These are phyloP conservation scores for Rhinocladiella similis DNA, from an alignment of 2,329 filamentous ascomycete species.

Conservation along the genomic window DNA sequence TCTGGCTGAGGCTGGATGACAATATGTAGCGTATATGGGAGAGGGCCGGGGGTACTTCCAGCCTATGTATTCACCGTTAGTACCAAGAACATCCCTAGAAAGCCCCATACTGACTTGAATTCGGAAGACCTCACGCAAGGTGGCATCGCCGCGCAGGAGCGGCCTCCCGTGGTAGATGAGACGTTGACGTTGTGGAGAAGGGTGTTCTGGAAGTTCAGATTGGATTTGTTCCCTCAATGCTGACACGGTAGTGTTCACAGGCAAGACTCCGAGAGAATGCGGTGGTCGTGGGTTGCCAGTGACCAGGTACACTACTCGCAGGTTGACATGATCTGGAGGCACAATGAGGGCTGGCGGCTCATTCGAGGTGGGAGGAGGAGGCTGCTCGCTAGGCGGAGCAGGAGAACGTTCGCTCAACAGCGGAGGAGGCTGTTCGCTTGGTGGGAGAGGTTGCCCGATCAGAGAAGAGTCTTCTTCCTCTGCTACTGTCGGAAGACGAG, in stretches of 20 bases:
- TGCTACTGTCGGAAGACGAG: too few relatives aligned
- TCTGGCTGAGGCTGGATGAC: conserved; percentile 18
- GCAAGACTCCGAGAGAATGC: conserved; percentile 35
- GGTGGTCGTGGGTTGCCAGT: conserved; percentile 27
- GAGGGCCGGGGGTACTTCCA: conserved; percentile 12
- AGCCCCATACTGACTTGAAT: conserved; percentile 44
- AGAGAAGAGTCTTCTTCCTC: too few relatives aligned
- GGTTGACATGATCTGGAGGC: conserved; percentile 24
- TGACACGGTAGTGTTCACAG: conserved; percentile 47
- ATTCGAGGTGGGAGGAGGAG: neutral
- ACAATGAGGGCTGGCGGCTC: neutral
- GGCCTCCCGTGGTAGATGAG: conserved; percentile 60
- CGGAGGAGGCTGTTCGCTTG: neutral
- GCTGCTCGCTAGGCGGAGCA: neutral
- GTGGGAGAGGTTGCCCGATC: neutral
- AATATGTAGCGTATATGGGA: conserved; percentile 28
- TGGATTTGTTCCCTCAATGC: conserved; percentile 56
- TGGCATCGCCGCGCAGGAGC: conserved; percentile 50
- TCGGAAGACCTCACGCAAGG: conserved; percentile 52
- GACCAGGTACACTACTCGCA: conserved; percentile 25
- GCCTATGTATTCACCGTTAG: neutral
- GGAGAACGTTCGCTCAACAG: neutral
- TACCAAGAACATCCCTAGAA: neutral
- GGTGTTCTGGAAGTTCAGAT: conserved; percentile 48
- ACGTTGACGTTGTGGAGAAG: conserved; percentile 50